These are phyloP conservation scores for Cystobasidium pallidum DNA, from an alignment of 1,284 basidiomycete genomes.

Conservation along the genomic window DNA sequence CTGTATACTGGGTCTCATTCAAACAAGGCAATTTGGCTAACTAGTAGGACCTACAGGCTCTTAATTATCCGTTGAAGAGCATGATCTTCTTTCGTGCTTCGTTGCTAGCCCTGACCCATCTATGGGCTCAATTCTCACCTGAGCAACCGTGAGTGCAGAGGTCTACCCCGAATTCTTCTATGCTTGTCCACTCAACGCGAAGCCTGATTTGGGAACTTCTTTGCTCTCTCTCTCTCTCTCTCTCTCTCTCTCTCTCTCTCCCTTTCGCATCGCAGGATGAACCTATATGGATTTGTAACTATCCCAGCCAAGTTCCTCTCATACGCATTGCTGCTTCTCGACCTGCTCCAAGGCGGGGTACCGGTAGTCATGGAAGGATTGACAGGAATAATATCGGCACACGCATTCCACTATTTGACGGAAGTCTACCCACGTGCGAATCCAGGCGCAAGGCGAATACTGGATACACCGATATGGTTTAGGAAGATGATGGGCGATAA, in stretches of 20 bases:
- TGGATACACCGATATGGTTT: slow-evolving; percentile 38
- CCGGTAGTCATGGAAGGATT: slow-evolving; percentile 39
- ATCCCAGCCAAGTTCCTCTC: slow-evolving; percentile 74
- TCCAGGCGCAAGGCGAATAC: slow-evolving; percentile 20
- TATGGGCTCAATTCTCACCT: slow-evolving; percentile 69
- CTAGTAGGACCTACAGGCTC: slow-evolving; percentile 55
- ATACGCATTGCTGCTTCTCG: slow-evolving; percentile 65
- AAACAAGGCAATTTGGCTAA: too few relatives aligned
- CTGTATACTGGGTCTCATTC: too few relatives aligned
- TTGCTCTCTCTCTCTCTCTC: too few relatives aligned
- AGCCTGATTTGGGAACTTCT: too few relatives aligned
- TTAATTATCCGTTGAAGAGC: slow-evolving; percentile 69
- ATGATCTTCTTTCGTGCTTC: slow-evolving; percentile 69
- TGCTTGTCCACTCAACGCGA: too few relatives aligned
- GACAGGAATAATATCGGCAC: slow-evolving; percentile 35
- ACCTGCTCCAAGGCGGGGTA: slow-evolving; percentile 37
- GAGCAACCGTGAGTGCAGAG: slow-evolving; percentile 60
- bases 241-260: too few relatives aligned
- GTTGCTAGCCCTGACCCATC: slow-evolving; percentile 69
- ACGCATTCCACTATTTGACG: slow-evolving; percentile 37
- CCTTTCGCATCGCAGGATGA: slow-evolving; percentile 58
- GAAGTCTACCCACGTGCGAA: slow-evolving; percentile 39
- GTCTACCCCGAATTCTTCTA: too few relatives aligned
- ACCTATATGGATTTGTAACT: slow-evolving; percentile 72
- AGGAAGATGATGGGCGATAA: slow-evolving; percentile 10